Conservation (phyloP, 1,139 yeast genomes). For the Pichia terricola region DNA sequence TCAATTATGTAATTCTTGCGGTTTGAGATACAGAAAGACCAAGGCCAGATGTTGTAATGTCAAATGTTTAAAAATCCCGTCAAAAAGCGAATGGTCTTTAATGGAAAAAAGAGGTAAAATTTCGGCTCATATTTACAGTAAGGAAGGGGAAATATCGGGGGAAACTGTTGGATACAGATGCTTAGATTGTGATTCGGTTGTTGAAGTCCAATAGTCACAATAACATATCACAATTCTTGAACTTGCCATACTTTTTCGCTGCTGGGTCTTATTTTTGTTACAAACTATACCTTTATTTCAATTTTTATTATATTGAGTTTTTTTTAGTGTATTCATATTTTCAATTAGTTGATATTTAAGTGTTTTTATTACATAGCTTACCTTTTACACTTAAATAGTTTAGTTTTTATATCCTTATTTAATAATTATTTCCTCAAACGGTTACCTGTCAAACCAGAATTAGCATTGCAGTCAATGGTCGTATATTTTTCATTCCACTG, state of each 20-base stretch:
- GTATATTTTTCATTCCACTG: too few relatives aligned
- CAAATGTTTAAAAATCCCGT: slow-evolving; percentile 79
- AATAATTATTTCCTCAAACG: too few relatives aligned
- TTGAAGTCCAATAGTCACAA: slow-evolving; percentile 29
- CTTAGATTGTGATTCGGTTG: slow-evolving; percentile 57
- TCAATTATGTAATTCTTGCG: slow-evolving; percentile 93
- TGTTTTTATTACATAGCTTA: too few relatives aligned
- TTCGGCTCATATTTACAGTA: slow-evolving; percentile 13
- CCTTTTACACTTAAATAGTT: too few relatives aligned
- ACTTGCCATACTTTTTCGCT: not conserved
- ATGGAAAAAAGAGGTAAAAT: slow-evolving; percentile 67
- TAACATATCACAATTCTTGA: not conserved
- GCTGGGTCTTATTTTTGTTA: not conserved
- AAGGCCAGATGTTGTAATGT: slow-evolving; percentile 78
- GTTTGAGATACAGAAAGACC: slow-evolving; percentile 87
- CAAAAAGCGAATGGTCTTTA: slow-evolving; percentile 89
- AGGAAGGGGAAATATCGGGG: slow-evolving; percentile 6
- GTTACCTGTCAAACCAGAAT: too few relatives aligned
- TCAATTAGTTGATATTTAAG: too few relatives aligned
- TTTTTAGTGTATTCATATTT: too few relatives aligned
- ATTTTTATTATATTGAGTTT: too few relatives aligned
- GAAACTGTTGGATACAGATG: slow-evolving; percentile 39
- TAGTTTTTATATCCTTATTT: too few relatives aligned
- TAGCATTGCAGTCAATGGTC: too few relatives aligned
- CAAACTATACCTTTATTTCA: too few relatives aligned